phyloP scores from a whole-genome alignment of 495 filamentous ascomycete genomes.

The Immersiella caudata region DNA sequence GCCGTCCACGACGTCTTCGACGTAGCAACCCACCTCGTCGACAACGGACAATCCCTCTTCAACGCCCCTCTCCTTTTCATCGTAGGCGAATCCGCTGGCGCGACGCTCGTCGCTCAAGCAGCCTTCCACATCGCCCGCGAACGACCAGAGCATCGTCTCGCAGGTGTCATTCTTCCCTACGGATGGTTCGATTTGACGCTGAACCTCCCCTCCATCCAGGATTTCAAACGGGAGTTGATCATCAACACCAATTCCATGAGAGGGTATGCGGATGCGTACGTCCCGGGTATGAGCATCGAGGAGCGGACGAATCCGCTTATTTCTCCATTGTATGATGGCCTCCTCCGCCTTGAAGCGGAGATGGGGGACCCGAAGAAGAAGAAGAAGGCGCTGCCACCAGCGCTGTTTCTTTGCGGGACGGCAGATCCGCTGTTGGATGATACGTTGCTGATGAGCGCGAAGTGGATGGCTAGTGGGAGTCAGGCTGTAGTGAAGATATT shows the following conservation, averaged over 20 bases:
- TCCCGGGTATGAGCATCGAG: constrained; percentile 8
- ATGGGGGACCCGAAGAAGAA: too few relatives aligned
- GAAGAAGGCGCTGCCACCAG: constrained; percentile 8
- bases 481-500: constrained; percentile 21
- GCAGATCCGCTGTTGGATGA: constrained; percentile 17
- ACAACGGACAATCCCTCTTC: constrained; percentile 7
- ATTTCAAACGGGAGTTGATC: not conserved
- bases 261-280: constrained; percentile 8
- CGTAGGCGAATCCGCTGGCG: constrained; percentile 18
- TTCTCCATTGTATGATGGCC: constrained; percentile 17
- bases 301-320: constrained; percentile 15
- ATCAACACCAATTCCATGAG: constrained; percentile 1
- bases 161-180: constrained; percentile 5
- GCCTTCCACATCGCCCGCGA: constrained; percentile 16
- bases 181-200: constrained; percentile 10
- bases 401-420: constrained; percentile 22
- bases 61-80: constrained; percentile 4
- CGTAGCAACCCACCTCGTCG: constrained; percentile 17
- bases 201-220: not conserved
- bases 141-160: constrained; percentile 4
- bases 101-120: constrained; percentile 2
- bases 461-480: constrained; percentile 22
- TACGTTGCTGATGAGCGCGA: constrained; percentile 20
- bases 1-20: constrained; percentile 53
- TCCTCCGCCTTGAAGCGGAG: not conserved